Evolutionary conservation across 331 rosid species (phyloP).

Genomic region (Malus hybrid): DNA sequence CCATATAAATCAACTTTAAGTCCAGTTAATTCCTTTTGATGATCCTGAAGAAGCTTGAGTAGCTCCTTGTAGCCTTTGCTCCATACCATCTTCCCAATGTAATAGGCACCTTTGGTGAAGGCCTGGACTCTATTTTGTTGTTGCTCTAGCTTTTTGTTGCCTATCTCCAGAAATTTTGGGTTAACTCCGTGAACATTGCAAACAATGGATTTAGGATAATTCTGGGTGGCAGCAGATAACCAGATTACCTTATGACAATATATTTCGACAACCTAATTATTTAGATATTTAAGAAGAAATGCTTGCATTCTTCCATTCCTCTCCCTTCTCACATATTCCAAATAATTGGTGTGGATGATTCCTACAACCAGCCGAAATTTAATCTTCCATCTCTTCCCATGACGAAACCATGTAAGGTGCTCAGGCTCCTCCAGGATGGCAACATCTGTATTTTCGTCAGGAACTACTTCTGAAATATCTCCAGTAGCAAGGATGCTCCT

Average conservation of each 20-base stretch:
- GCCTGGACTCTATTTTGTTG: too few species aligned
- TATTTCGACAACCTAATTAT: constrained; percentile 75
- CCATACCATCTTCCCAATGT: too few species aligned
- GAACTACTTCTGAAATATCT: constrained; percentile 76
- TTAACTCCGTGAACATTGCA: too few species aligned
- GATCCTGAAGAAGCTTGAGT: too few species aligned
- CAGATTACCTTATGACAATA: constrained; percentile 35
- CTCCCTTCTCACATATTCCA: constrained; percentile 94
- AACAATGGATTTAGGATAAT: too few species aligned
- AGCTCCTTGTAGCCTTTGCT: too few species aligned
- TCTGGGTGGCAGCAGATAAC: too few species aligned
- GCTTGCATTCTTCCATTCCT: constrained; percentile 68
- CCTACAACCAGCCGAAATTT: constrained; percentile 73
- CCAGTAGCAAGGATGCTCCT: constrained; percentile 86
- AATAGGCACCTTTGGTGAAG: too few species aligned
- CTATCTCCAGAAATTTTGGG: too few species aligned
- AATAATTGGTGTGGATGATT: constrained; percentile 81
- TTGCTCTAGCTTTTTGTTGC: too few species aligned
- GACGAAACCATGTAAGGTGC: constrained; percentile 90
- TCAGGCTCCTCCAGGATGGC: constrained; percentile 98
- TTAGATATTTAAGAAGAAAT: constrained; percentile 51
- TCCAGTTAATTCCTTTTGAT: too few species aligned
- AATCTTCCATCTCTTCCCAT: constrained; percentile 88
- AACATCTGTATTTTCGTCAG: constrained; percentile 70
- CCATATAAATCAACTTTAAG: too few species aligned